Percentiles rank a stretch among this genome's conserved stretches.
Evolutionary conservation across 192 early-diverging fungal species (phyloP).

Genomic region (Mortierella hygrophila): DNA sequence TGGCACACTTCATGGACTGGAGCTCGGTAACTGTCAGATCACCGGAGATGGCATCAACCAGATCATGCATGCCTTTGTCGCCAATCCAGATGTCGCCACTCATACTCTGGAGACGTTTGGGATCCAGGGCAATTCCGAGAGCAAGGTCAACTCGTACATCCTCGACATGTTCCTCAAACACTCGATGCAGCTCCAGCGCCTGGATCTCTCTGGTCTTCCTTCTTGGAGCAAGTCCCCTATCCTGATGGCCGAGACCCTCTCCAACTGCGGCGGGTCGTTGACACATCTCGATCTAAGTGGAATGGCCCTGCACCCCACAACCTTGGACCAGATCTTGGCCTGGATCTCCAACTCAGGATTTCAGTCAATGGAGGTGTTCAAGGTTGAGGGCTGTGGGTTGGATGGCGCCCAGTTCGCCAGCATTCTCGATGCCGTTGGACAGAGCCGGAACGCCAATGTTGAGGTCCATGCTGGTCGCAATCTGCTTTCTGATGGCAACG

Average conservation of each 20-base stretch:
- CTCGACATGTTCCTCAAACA: conserved; percentile 55
- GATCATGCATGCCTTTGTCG: conserved; percentile 55
- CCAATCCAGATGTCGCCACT: conserved; percentile 48
- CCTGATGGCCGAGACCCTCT: conserved; percentile 45
- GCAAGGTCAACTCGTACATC: conserved; percentile 53
- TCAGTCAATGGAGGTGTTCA: conserved; percentile 37
- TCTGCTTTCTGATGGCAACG: conserved; percentile 55
- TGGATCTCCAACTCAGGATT: conserved; percentile 40
- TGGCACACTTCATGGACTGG: conserved; percentile 32
- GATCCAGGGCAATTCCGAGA: conserved; percentile 41
- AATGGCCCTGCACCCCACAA: conserved; percentile 43
- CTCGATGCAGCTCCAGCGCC: conserved; percentile 34
- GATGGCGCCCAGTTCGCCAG: conserved; percentile 57
- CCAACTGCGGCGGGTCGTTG: conserved; percentile 35
- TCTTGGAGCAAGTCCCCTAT: conserved; percentile 56
- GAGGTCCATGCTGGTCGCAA: conserved; percentile 58
- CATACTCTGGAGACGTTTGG: conserved; percentile 44
- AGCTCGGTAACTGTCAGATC: conserved; percentile 48
- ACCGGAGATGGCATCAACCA: conserved; percentile 56
- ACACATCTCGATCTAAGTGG: conserved; percentile 39
- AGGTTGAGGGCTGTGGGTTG: conserved; percentile 58
- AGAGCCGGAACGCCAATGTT: conserved; percentile 46
- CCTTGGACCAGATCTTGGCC: conserved; percentile 38
- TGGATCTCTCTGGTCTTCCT: conserved; percentile 33
- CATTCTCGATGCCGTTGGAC: conserved; percentile 54